Evolutionary conservation across 129 eudicot species (phyloP).

Genomic region (Flaveria linearis): DNA sequence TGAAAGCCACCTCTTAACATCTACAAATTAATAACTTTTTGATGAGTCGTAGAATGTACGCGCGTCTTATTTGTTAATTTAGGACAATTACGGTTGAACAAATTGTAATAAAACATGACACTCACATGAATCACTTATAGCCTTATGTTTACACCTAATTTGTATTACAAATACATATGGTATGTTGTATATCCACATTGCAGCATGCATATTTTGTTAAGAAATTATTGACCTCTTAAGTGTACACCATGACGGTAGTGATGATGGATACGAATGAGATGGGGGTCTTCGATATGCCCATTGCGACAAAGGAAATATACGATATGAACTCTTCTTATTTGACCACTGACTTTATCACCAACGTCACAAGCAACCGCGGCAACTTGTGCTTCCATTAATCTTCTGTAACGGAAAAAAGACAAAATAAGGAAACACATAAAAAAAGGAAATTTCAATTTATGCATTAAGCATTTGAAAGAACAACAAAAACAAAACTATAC

Average conservation of each 20-base stretch:
- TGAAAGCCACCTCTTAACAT: conserved; percentile 66
- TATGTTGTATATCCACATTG: background rate
- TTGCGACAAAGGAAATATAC: conserved; percentile 62
- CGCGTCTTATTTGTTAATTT: background rate
- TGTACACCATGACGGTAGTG: conserved; percentile 57
- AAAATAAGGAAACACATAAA: background rate
- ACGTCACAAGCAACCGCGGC: conserved; percentile 14
- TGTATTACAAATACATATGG: background rate
- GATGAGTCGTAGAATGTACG: background rate
- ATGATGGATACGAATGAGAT: conserved; percentile 62
- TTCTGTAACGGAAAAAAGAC: conserved; percentile 29
- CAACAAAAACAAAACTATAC: background rate
- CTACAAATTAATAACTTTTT: conserved; percentile 20
- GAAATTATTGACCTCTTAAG: conserved; percentile 36
- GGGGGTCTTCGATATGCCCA: conserved; percentile 63
- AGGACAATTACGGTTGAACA: background rate
- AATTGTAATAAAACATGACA: background rate
- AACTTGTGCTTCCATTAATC: conserved; percentile 52
- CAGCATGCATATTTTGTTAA: background rate
- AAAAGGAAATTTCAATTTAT: too few species aligned
- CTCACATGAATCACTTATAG: background rate
- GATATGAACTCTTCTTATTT: conserved; percentile 58
- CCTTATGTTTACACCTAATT: background rate
- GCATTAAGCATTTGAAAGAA: background rate
- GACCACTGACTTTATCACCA: conserved; percentile 23